These are phyloP conservation scores for Metschnikowia sp. DNA, from an alignment of 805 yeast genomes.

Conservation along the genomic window DNA sequence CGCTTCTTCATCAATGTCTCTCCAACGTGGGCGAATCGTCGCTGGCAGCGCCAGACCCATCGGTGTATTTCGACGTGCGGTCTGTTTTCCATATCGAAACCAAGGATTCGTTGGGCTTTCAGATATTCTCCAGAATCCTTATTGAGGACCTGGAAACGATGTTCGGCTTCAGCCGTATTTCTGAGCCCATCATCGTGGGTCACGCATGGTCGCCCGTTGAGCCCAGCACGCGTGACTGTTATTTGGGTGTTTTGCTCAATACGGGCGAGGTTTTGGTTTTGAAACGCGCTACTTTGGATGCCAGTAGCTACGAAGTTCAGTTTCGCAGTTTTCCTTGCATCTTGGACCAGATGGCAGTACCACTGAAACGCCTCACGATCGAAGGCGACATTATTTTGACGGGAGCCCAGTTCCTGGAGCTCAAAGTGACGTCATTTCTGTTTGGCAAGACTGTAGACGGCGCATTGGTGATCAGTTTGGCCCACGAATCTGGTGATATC, in stretches of 20 bases:
- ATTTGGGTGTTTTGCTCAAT: conserved; percentile 33
- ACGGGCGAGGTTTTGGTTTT: conserved; percentile 37
- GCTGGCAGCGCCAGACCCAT: conserved; percentile 9
- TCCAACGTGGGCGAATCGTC: conserved; percentile 1
- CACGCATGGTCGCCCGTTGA: conserved; percentile 34
- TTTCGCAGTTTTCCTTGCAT: conserved; percentile 27
- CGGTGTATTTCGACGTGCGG: conserved; percentile 24
- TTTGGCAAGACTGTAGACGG: conserved; percentile 17
- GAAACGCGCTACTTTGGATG: conserved; percentile 23
- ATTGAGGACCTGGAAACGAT: conserved; percentile 26
- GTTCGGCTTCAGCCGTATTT: conserved; percentile 28
- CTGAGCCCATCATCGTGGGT: conserved; percentile 31
- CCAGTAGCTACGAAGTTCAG: conserved; percentile 23
- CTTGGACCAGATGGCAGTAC: conserved; percentile 20
- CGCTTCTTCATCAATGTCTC: conserved; percentile 28
- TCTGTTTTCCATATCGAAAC: conserved; percentile 27
- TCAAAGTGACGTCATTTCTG: conserved; percentile 28
- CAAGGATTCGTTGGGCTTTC: conserved; percentile 26
- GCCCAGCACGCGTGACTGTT: conserved; percentile 24
- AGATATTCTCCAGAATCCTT: conserved; percentile 25
- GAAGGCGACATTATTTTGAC: conserved; percentile 21
- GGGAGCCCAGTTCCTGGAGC: conserved; percentile 19
- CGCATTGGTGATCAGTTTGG: conserved; percentile 8
- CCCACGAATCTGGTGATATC: conserved; percentile 18
- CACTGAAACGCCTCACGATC: conserved; percentile 14